Evolutionary conservation across 768 basidiomycete genomes (phyloP).

Genomic region (Cystoderma amianthinum): DNA sequence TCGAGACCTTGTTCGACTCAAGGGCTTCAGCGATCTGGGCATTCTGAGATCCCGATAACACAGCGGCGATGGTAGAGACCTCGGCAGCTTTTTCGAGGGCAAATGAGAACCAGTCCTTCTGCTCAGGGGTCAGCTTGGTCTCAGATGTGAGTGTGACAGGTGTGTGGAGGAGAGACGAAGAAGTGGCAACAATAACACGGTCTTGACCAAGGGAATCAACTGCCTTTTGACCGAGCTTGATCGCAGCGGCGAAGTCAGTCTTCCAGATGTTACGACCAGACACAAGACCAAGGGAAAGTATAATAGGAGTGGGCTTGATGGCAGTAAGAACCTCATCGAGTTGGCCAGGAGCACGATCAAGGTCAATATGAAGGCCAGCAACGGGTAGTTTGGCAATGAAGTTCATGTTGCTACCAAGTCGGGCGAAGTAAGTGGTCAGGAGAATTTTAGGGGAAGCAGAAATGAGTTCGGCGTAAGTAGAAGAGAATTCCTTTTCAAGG

Average conservation of each 20-base stretch:
- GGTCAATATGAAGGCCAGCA: conserved; percentile 92
- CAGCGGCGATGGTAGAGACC: conserved; percentile 81
- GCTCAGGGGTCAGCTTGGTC: conserved; percentile 80
- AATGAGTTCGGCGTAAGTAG: conserved; percentile 76
- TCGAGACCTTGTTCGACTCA: conserved; percentile 86
- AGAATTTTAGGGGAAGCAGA: conserved; percentile 87
- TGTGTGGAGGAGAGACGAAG: conserved; percentile 96
- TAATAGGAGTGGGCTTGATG: conserved; percentile 72
- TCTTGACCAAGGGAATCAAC: conserved; percentile 76
- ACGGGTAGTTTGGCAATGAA: conserved; percentile 90
- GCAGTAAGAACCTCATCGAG: conserved; percentile 77
- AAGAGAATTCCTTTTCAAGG: conserved; percentile 73
- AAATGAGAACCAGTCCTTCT: conserved; percentile 98
- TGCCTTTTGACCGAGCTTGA: conserved; percentile 80
- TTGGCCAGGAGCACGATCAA: conserved; percentile 89
- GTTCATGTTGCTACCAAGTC: conserved; percentile 86
- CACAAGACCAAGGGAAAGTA: conserved; percentile 90
- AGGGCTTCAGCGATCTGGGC: conserved; percentile 61
- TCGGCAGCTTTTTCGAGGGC: conserved; percentile 93
- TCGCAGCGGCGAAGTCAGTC: conserved; percentile 80
- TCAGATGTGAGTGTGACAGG: conserved; percentile 94
- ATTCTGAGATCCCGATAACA: conserved; percentile 82
- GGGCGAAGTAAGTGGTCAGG: conserved; percentile 94
- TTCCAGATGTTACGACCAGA: conserved; percentile 99
- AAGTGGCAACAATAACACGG: conserved; percentile 90